Percentiles rank a stretch among this genome's conserved stretches.
Evolutionary conservation across 208 protist species (phyloP).

Genomic region (Novymonas esmeraldas): DNA sequence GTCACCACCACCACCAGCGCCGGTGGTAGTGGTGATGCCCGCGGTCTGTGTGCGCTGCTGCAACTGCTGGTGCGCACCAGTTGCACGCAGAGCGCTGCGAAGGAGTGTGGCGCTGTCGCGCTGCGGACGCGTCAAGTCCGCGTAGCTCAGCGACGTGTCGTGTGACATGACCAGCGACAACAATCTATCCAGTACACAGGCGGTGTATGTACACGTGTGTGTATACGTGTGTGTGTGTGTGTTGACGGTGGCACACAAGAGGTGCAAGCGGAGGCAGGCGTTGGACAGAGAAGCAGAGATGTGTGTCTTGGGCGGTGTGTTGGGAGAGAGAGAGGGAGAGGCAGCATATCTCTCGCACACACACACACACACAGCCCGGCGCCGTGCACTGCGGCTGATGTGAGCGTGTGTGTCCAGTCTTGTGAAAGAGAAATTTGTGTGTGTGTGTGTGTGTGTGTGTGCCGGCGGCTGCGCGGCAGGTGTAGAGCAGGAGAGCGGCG

Average conservation of each 20-base stretch:
- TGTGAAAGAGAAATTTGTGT: too few species aligned
- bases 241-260: too few species aligned
- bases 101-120: conserved; percentile 30
- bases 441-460: not conserved
- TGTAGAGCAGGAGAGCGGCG: too few species aligned
- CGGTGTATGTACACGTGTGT: not conserved
- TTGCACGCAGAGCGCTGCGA: conserved; percentile 26
- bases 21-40: too few species aligned
- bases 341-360: not conserved
- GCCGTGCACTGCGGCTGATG: not conserved
- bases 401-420: not conserved
- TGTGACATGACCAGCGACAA: not conserved
- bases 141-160: conserved; percentile 12
- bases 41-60: not conserved
- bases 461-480: not conserved
- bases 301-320: too few species aligned
- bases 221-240: conserved; percentile 3
- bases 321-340: too few species aligned
- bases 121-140: conserved; percentile 17
- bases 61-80: conserved; percentile 7
- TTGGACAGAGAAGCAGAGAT: too few species aligned
- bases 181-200: not conserved
- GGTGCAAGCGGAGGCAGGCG: too few species aligned
- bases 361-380: not conserved
- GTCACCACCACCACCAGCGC: too few species aligned